Evolutionary conservation across 495 filamentous ascomycete genomes (phyloP).

Genomic region (Pyronema domesticum): DNA sequence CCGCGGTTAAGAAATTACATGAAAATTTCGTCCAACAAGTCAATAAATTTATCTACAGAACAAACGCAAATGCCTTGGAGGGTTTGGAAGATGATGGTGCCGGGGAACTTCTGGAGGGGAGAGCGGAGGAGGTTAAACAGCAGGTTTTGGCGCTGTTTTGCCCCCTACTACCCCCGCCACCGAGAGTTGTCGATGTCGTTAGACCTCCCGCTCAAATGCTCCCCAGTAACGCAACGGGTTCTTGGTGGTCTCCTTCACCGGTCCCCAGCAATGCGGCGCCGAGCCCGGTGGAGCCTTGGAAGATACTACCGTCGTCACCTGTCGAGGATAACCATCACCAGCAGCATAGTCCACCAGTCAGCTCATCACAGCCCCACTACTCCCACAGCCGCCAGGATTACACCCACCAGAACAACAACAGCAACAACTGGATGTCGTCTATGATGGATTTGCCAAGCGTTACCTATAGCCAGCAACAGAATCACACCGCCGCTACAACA

Average conservation of each 20-base stretch:
- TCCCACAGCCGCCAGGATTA: background rate
- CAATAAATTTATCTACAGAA: conserved; percentile 94
- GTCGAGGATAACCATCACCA: conserved; percentile 14
- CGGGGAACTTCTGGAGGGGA: conserved; percentile 78
- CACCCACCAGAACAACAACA: conserved; percentile 41
- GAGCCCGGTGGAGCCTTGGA: conserved; percentile 77
- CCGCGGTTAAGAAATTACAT: conserved; percentile 90
- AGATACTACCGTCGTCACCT: conserved; percentile 73
- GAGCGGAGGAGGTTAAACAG: conserved; percentile 84
- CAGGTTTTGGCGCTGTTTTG: conserved; percentile 71
- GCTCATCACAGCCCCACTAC: too few relatives aligned
- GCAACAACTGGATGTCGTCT: conserved; percentile 23
- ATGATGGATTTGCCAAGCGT: background rate
- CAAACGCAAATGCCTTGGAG: conserved; percentile 75
- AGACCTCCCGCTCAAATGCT: conserved; percentile 64
- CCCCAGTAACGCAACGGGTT: conserved; percentile 64
- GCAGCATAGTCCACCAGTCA: too few relatives aligned
- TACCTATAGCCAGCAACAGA: background rate
- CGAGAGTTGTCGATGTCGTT: conserved; percentile 79
- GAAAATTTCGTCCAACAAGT: conserved; percentile 93
- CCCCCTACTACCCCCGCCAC: conserved; percentile 81
- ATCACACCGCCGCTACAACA: background rate
- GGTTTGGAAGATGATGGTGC: conserved; percentile 93
- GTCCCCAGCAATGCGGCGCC: conserved; percentile 34
- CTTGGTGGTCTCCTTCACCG: conserved; percentile 57